Evolutionary conservation across 73 alveolate species (phyloP), one percentile per base, ranked within the genome.

Genomic region (Paramecium primaurelia): DNA sequence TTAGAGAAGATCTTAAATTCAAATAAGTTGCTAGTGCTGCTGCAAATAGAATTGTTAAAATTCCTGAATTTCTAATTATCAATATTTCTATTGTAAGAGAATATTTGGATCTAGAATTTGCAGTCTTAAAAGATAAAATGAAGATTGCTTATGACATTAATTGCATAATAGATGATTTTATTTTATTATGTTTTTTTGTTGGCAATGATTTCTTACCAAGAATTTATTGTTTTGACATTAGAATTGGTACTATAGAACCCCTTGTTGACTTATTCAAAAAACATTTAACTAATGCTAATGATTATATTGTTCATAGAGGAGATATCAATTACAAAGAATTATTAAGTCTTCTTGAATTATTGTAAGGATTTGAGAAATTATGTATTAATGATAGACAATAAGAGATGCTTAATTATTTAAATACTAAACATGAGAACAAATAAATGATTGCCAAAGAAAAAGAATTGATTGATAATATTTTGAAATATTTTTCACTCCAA

Each of bases 171-270:
- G 99, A 98, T 95, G 99, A 98, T 93, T 97, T 98, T 90, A 95
- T 98, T 8, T 96, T 98, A 95, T 93, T 98, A 54, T 97, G 98
- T 94, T 97, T 96, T 95, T 98, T 98, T 83, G 95, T 98, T 34
- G 99, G 99, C 69, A 98, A 98, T 94, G 99, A 98, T 89, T 98
- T 98, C 92, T 92, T 98, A 9, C 99, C 99, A 2, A 94, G 98
- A 64, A 92, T 98, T 85, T 95, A 95, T 92, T 95, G 99, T 16
- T 96, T 98, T 28, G 98, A 96, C 77, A 98, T 98, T 38, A 96
- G 95, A 64, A 97, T 98, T 73, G 99, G 99, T 1, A 94, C 98
- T 6, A 93, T 98, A 71, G 99, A 98, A 90, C 83, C 92, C 38
- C 77, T 98, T 68, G 92, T 98, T 60, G 97, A 97, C 58, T 92